Evolutionary conservation across 2,329 filamentous ascomycete genomes (phyloP), one percentile per base, ranked within the genome.

Genomic region (Penicillium sp.): DNA sequence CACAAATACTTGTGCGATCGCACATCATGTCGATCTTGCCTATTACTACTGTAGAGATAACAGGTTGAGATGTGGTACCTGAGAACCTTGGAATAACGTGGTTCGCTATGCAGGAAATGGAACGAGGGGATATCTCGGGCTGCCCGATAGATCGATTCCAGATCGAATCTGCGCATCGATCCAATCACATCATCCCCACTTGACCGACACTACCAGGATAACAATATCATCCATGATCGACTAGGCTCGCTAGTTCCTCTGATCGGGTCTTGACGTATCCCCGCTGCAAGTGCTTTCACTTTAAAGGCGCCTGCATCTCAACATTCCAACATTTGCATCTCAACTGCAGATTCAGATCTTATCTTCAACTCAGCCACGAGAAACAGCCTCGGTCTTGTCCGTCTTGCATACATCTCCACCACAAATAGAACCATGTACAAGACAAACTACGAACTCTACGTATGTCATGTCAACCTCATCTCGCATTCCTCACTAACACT

Each of bases 401-500:
- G 24, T 28, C 11, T 16, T 20, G 22, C 29, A 10, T 28, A 14
- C 42, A 32, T 9, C 24, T 26, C 2, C 24, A 7, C 29, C 42
- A n/a, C 37, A 26, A 35, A 26, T 26, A 26, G 24, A 24, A 64
- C 34, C 34, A 69, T 67, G 63, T 69, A 69, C 63, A 69, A 66
- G 41, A 64, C 60, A 54, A 69, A 69, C 60, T 69, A 68, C 46
- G 64, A 69, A 48, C 59, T 66, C 40, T 67, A 69, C 42, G 67
- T 69, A 54, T 55, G 66, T 65, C 44, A 14, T 38, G 18, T n/a
- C n/a, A n/a, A 40, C 22, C 29, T 39, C 14, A 11, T 9, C 24
- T 26, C 1, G 20, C 18, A n/a, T n/a, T 18, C 18, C 16, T 9
- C 11, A 47, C 49, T 54, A 24, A 47, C 26, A 23, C 18, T n/a